Base-by-base conservation (phyloP, 495 filamentous ascomycete genomes). In the Lasiosphaeris hirsuta region DNA sequence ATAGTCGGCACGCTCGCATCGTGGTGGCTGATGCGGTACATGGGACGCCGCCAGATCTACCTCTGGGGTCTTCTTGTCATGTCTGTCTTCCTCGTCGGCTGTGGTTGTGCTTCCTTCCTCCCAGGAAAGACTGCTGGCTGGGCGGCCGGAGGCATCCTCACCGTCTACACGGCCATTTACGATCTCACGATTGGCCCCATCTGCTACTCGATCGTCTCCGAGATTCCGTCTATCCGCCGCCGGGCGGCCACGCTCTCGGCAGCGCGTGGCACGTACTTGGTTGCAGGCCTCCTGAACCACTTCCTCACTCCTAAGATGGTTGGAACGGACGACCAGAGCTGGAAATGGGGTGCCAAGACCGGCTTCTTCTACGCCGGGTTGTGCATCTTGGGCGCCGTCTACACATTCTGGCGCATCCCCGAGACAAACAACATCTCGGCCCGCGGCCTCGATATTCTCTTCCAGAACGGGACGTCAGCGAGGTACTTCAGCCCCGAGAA, bases 201-300 rank as follows among this genome's bases (percentile, higher is more conserved):
- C 23, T 81, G 77, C 63, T 85, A 84, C 64, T 81, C 81, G 5
- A 77, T 86, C 59, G 82, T 86, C 8, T 77, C 81, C 14, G 82
- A 86, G 60, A 65, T 85, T 3, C 76, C 80, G 1, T 79, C 83
- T 13, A 77, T 76, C 10, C 73, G 81, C 9, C 73, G 81, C 15
- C 75, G 79, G 45, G 70, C 77, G 30, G 79, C 82, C 57, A 81
- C 81, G 34, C 74, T 85, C 39, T 79, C 81, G 6, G 70, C 82
- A 4, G 81, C 78, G 10, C 78, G 82, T n/a, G 81, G 78, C 58
- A 67, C 75, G 10, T 86, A 86, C 61, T 80, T 81, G 61, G 65
- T 82, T 56, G 73, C 65, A 54, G 71, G 68, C 46, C 65, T 81
- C 54, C 56, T 75, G 56, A 74, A 73, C 64, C 62, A 72, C 58